These are phyloP conservation scores for Porphyra umbilicalis DNA, from an alignment of 31 red algal genomes.

Conservation along the genomic window DNA sequence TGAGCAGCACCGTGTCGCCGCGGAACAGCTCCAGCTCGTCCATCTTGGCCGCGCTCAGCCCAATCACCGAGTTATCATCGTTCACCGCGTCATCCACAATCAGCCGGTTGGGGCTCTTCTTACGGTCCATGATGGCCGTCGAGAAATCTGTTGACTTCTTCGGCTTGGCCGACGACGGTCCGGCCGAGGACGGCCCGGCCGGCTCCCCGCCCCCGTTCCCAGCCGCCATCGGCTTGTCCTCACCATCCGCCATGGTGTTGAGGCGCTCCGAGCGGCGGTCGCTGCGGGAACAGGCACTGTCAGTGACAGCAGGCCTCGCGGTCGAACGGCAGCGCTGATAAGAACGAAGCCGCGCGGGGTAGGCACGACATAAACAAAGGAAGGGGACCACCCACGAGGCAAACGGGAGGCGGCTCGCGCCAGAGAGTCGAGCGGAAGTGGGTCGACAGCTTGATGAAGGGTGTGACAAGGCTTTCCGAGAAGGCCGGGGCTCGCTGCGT, in stretches of 20 bases:
- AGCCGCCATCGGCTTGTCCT: not conserved
- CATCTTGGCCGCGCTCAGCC: conserved; percentile 94
- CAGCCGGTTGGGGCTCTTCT: conserved; percentile 98
- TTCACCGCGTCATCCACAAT: conserved; percentile 96
- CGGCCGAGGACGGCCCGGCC: not conserved
- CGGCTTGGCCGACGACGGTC: not conserved
- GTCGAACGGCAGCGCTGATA: not conserved
- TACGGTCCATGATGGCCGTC: conserved; percentile 98
- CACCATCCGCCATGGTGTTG: not conserved
- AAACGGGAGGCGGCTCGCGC: too few species aligned
- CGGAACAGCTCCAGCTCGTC: conserved; percentile 99
- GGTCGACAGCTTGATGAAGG: too few species aligned
- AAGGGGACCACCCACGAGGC: too few species aligned
- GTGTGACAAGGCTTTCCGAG: too few species aligned
- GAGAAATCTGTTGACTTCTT: conserved; percentile 82
- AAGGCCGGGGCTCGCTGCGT: too few species aligned
- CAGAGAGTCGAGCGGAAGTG: too few species aligned
- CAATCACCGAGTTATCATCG: conserved; percentile 97
- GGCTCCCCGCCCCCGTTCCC: not conserved
- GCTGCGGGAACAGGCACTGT: not conserved
- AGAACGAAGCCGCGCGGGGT: too few species aligned
- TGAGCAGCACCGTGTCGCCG: conserved; percentile 98
- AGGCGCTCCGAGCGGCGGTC: not conserved
- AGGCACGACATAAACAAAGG: too few species aligned
- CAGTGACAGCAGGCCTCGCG: not conserved